Percentiles rank a stretch among this genome's conserved stretches.
Evolutionary conservation across 306 rosid species (phyloP).

Genomic region (Lathyrus aphaca): DNA sequence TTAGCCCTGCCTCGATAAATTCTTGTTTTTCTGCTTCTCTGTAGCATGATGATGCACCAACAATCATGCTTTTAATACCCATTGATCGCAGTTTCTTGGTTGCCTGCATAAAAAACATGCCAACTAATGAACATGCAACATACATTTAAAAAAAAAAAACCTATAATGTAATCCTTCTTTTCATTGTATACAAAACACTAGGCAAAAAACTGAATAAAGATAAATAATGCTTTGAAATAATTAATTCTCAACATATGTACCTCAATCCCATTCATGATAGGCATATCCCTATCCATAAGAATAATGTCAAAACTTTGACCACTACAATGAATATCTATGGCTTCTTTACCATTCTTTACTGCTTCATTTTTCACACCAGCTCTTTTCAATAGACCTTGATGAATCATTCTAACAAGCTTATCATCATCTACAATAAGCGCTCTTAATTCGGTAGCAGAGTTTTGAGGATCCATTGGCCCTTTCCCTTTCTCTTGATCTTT

Average conservation of each 20-base stretch:
- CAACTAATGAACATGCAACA: not conserved
- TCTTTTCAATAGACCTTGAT: slow-evolving; percentile 46
- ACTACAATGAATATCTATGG: slow-evolving; percentile 56
- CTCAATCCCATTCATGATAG: slow-evolving; percentile 71
- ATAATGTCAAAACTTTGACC: slow-evolving; percentile 69
- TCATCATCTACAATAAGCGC: slow-evolving; percentile 73
- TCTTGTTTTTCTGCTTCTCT: slow-evolving; percentile 37
- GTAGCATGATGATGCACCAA: slow-evolving; percentile 57
- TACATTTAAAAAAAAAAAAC: not conserved
- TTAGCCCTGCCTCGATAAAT: slow-evolving; percentile 65
- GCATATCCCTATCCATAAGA: slow-evolving; percentile 85
- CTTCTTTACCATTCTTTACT: slow-evolving; percentile 72
- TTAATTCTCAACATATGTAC: slow-evolving; percentile 25
- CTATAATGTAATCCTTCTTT: not conserved
- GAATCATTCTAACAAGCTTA: slow-evolving; percentile 45
- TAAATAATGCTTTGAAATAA: not conserved
- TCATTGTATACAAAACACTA: not conserved
- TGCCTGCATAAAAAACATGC: slow-evolving; percentile 46
- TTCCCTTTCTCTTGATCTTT: slow-evolving; percentile 9
- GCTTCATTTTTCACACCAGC: slow-evolving; percentile 54
- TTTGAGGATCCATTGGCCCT: not conserved
- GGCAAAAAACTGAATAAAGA: not conserved
- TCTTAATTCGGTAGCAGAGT: slow-evolving; percentile 18
- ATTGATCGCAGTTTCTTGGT: slow-evolving; percentile 63
- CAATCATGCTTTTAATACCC: slow-evolving; percentile 58